These are phyloP conservation scores for Kluyveromyces siamensis DNA, from an alignment of 805 yeast species.

Conservation along the genomic window DNA sequence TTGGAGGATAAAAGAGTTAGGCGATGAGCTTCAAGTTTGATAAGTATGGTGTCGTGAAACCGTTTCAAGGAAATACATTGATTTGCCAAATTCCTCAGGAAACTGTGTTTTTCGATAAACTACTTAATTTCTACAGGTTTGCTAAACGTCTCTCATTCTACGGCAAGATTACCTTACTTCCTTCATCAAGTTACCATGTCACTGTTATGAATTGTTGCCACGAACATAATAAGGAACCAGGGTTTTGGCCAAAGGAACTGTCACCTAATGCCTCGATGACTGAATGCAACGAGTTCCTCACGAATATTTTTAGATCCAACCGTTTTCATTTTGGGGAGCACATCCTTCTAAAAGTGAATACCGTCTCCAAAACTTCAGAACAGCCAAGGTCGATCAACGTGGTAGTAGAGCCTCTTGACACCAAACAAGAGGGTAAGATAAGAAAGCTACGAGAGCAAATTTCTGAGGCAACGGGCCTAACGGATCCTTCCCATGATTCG, in stretches of 20 bases:
- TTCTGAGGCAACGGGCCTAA: not conserved
- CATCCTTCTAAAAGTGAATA: not conserved
- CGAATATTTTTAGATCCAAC: not conserved
- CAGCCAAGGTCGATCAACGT: conserved; percentile 1
- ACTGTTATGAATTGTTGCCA: conserved; percentile 2
- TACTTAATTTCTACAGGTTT: not conserved
- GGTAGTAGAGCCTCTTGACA: not conserved
- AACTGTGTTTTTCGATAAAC: not conserved
- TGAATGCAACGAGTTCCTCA: not conserved
- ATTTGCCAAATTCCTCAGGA: conserved; percentile 1
- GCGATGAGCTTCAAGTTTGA: conserved; percentile 2
- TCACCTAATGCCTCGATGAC: not conserved
- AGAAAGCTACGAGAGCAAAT: not conserved
- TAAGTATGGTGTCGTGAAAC: conserved; percentile 1
- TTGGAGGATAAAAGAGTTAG: too few species aligned
- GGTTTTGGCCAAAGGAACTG: not conserved
- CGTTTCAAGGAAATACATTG: conserved; percentile 1
- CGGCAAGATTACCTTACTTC: conserved; percentile 1
- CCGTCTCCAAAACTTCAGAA: not conserved
- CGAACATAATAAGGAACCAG: not conserved
- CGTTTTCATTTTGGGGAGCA: not conserved
- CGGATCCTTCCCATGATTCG: conserved; percentile 1
- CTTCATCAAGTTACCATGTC: conserved; percentile 3
- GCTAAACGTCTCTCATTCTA: conserved; percentile 1
- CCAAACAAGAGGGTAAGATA: not conserved